Evolutionary conservation across 2,329 filamentous ascomycete genomes (phyloP), one percentile per base, ranked within the genome.

Genomic region (Ceratocystis albifundus): DNA sequence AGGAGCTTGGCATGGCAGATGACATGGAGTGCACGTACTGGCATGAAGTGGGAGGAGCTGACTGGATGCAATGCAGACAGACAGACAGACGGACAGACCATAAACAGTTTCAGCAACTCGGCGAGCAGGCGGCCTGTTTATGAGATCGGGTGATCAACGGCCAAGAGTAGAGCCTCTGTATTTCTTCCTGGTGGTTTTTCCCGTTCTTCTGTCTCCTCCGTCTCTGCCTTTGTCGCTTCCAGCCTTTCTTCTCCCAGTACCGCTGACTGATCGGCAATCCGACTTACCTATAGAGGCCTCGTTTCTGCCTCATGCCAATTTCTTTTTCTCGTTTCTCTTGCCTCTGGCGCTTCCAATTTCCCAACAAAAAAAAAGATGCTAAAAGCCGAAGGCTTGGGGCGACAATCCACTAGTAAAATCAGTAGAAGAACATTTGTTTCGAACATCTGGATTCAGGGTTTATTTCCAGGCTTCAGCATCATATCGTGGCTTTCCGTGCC

Each of bases 351-450:
- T 36, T 59, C 28, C 12, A 59, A 59, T 59, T 59, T 59, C 53
- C 12, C 53, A 59, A 59, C 53, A 59, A 59, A 59, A 59, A 59
- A 59, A 59, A 59, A 36, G n/a, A 30, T 32, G 20, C 48, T 53
- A 53, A 25, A 53, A 53, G 8, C 20, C 2, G 22, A 10, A 28
- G 48, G 48, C 48, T 53, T 53, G 48, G 48, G 17, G 5, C 36
- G 10, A 10, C 10, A 25, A 53, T 12, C 8, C 20, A 3, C 3
- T 20, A 48, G 25, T 4, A 53, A 8, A 25, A 53, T 1, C n/a
- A 4, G 25, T 25, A 15, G 17, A 20, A 48, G 20, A 53, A n/a
- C n/a, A n/a, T n/a, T n/a, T n/a, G n/a, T 25, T 53, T 53, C 48
- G 12, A 20, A 28, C 7, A 15, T 25, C 48, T 10, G 15, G 5